A percentile compares a stretch with the other conserved stretches of the same genome.
Evolutionary conservation across 192 early-diverging fungal genomes (phyloP).

Genomic region (Coemansia sp.): DNA sequence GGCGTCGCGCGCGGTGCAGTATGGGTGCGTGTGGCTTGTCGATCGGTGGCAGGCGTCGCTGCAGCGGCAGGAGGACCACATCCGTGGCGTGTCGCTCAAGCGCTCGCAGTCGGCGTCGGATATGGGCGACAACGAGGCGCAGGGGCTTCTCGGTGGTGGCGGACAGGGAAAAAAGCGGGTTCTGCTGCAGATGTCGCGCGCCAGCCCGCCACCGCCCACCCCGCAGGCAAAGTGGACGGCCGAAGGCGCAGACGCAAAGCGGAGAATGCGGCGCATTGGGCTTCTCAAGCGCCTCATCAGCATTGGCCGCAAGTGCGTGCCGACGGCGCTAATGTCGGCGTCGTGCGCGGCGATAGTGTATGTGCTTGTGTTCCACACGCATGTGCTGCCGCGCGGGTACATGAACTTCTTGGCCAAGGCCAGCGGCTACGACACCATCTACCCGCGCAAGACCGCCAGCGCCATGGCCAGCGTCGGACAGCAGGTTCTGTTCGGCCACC

Average conservation of each 20-base stretch:
- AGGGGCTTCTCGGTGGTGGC: not conserved
- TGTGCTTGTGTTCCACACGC: constrained; percentile 56
- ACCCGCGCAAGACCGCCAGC: constrained; percentile 14
- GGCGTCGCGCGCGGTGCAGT: constrained; percentile 64
- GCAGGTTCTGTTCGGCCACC: not conserved
- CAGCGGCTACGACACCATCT: constrained; percentile 35
- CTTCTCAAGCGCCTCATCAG: not conserved
- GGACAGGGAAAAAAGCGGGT: not conserved
- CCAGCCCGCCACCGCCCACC: not conserved
- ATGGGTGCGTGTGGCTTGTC: constrained; percentile 63
- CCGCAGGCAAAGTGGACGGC: constrained; percentile 18
- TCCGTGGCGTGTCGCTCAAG: constrained; percentile 29
- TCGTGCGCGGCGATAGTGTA: constrained; percentile 46
- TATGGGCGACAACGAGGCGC: not conserved
- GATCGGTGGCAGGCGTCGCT: constrained; percentile 54
- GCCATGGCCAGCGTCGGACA: constrained; percentile 18
- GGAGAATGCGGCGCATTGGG: not conserved
- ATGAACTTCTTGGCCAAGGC: constrained; percentile 54
- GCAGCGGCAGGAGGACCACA: constrained; percentile 24
- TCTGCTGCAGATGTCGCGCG: constrained; percentile 11
- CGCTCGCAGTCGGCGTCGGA: constrained; percentile 32
- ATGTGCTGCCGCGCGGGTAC: constrained; percentile 61
- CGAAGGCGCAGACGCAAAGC: constrained; percentile 16
- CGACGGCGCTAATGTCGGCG: constrained; percentile 37
- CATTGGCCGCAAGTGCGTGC: constrained; percentile 20